These are phyloP conservation scores for Gracilaria gracilis DNA, from an alignment of 23 red algal genomes.

Conservation along the genomic window DNA sequence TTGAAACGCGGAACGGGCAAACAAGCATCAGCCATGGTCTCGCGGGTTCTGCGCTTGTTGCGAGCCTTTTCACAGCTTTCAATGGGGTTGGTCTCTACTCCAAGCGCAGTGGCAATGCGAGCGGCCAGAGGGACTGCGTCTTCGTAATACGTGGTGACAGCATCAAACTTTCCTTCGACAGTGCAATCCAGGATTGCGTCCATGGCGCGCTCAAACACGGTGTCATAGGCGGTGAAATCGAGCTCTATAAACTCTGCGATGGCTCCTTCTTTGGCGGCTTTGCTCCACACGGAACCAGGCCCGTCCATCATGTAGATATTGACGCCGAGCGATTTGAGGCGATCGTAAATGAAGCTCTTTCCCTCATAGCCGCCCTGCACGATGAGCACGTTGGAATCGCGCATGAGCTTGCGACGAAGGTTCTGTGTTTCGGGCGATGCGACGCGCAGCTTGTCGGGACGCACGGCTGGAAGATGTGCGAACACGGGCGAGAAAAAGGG, in stretches of 20 bases:
- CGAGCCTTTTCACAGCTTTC: constrained; percentile 85
- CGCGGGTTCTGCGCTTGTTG: constrained; percentile 85
- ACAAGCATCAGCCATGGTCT: constrained; percentile 82
- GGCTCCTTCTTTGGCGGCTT: constrained; percentile 66
- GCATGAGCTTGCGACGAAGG: constrained; percentile 90
- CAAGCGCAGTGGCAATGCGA: constrained; percentile 83
- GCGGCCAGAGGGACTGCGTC: constrained; percentile 92
- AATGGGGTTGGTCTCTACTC: constrained; percentile 67
- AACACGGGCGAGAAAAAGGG: constrained; percentile 89
- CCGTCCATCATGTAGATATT: constrained; percentile 91
- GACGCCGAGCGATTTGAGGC: constrained; percentile 85
- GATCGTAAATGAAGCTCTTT: constrained; percentile 91
- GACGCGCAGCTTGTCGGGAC: constrained; percentile 66
- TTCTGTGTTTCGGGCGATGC: constrained; percentile 69
- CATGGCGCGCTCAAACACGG: constrained; percentile 88
- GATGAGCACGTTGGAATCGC: constrained; percentile 89
- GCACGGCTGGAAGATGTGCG: constrained; percentile 75
- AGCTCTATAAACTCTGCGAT: constrained; percentile 91
- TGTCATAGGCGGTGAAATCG: constrained; percentile 88
- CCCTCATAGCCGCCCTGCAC: constrained; percentile 94
- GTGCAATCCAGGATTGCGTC: constrained; percentile 55
- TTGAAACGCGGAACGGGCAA: constrained; percentile 80
- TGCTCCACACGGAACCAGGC: constrained; percentile 79
- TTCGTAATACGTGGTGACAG: constrained; percentile 95
- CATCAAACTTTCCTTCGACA: constrained; percentile 81